Conservation (phyloP, 2,329 filamentous ascomycete genomes). For the Stagonosporopsis tanaceti region DNA sequence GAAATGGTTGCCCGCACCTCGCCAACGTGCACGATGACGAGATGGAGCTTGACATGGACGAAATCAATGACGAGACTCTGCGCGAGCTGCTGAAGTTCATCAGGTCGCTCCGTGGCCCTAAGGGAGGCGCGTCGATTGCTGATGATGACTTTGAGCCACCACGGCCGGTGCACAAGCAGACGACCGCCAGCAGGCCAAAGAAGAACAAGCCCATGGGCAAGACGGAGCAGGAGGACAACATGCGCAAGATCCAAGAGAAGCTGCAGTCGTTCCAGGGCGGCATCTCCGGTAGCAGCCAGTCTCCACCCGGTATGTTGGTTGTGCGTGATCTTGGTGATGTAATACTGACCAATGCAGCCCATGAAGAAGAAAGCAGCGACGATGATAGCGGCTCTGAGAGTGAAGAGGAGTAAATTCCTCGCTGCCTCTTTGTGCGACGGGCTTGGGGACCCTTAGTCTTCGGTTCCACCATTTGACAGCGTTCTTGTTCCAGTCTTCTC, state of each 20-base stretch:
- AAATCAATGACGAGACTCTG: constrained; percentile 63
- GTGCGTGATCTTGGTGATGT: constrained; percentile 17
- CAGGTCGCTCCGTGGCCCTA: constrained; percentile 51
- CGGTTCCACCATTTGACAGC: constrained; percentile 1
- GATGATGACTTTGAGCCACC: constrained; percentile 61
- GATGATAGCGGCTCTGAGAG: constrained; percentile 62
- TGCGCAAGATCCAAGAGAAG: constrained; percentile 68
- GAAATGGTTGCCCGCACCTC: constrained; percentile 78
- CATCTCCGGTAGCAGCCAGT: constrained; percentile 57
- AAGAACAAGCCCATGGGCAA: constrained; percentile 83
- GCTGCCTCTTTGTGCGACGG: constrained; percentile 1
- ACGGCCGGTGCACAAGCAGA: constrained; percentile 46
- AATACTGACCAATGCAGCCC: constrained; percentile 38
- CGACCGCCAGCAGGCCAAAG: constrained; percentile 63
- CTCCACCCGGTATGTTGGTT: constrained; percentile 49
- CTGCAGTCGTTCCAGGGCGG: constrained; percentile 53
- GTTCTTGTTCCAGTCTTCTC: constrained; percentile 2
- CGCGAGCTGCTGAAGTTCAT: constrained; percentile 65
- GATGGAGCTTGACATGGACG: constrained; percentile 71
- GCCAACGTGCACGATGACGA: constrained; percentile 63
- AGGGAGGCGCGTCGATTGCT: constrained; percentile 45
- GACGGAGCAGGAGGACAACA: constrained; percentile 72
- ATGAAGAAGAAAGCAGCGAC: constrained; percentile 61
- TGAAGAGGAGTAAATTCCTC: constrained; percentile 51
- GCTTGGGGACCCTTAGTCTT: constrained; percentile 2